Percentiles rank a stretch among this genome's conserved stretches.
phyloP scores from a whole-genome alignment of 2,329 filamentous ascomycete genomes.

The Diplodia mutila region DNA sequence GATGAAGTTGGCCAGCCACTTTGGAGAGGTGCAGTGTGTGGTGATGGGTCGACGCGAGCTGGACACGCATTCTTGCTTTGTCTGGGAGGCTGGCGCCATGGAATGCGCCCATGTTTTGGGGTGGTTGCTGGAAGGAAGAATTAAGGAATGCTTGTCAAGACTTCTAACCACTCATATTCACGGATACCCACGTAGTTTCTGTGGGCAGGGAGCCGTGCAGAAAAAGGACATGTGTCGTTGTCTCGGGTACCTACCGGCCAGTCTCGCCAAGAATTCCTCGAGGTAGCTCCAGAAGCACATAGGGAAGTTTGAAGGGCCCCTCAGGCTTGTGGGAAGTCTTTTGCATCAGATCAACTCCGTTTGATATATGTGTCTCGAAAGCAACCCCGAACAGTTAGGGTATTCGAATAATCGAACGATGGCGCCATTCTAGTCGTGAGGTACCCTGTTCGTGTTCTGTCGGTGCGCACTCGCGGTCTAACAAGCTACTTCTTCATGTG shows the following conservation, averaged over 20 bases:
- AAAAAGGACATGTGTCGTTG: background rate
- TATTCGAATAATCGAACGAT: background rate
- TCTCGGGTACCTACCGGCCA: background rate
- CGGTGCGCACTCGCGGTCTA: background rate
- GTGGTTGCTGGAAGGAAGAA: background rate
- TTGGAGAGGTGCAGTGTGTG: background rate
- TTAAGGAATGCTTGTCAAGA: background rate
- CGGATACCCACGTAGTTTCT: background rate
- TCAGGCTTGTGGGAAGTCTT: background rate
- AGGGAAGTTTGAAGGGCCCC: background rate
- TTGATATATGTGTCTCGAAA: background rate
- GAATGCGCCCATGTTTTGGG: conserved; percentile 10
- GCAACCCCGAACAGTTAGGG: background rate
- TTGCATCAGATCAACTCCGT: background rate
- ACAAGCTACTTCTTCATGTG: background rate
- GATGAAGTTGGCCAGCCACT: conserved; percentile 6
- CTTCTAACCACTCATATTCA: conserved; percentile 3
- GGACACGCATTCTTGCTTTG: background rate
- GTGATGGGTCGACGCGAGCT: background rate
- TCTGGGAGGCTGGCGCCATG: background rate
- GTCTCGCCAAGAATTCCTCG: background rate
- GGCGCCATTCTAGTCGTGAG: background rate
- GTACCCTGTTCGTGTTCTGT: background rate
- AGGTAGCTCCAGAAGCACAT: background rate
- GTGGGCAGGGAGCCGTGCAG: background rate